Percentiles rank a stretch among this genome's conserved stretches.
Evolutionary conservation across 495 filamentous ascomycete genomes (phyloP).

Genomic region (Parathielavia hyrcaniae): DNA sequence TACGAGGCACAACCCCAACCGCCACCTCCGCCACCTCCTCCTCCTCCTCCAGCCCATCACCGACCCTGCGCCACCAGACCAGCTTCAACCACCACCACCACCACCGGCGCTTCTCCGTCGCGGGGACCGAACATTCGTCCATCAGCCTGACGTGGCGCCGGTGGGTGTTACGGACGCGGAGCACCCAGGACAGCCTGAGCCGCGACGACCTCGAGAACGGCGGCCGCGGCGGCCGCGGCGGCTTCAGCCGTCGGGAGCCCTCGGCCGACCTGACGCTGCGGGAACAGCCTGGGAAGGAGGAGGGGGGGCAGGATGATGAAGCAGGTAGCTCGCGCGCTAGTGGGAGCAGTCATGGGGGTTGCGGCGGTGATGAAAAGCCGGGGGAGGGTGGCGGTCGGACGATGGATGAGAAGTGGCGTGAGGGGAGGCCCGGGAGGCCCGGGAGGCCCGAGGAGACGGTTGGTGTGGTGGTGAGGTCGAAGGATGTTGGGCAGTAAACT

Average conservation of each 20-base stretch:
- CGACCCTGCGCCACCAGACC: background rate
- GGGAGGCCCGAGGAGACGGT: background rate
- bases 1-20: background rate
- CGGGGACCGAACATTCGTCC: constrained; percentile 11
- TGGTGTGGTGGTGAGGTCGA: background rate
- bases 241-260: background rate
- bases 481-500: constrained; percentile 10
- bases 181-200: constrained; percentile 9
- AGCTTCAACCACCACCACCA: constrained; percentile 19
- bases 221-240: background rate
- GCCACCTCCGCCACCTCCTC: no score
- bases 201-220: constrained; percentile 7
- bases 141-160: constrained; percentile 18
- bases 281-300: constrained; percentile 8
- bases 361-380: background rate
- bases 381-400: background rate
- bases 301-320: constrained; percentile 3
- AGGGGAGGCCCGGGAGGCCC: background rate
- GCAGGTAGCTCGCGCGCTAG: background rate
- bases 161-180: constrained; percentile 17
- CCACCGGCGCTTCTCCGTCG: constrained; percentile 15
- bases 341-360: background rate
- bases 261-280: constrained; percentile 12
- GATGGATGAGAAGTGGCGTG: background rate
- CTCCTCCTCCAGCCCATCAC: background rate